Evolutionary conservation across 2,329 filamentous ascomycete genomes (phyloP).

Genomic region (Cercospora sp.): DNA sequence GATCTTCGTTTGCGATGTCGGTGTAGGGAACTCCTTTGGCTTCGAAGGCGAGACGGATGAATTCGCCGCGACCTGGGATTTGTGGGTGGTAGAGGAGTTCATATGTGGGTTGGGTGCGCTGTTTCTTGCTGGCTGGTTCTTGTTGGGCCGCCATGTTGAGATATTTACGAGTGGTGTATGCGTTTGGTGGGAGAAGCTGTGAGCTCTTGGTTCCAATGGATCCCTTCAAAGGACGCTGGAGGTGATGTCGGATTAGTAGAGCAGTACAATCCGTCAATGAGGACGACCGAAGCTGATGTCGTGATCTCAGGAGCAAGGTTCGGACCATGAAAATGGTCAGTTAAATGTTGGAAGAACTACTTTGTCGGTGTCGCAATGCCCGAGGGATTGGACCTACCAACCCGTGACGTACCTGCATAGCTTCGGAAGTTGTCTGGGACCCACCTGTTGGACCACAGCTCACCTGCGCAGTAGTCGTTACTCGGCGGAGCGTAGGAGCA

Average conservation of each 20-base stretch:
- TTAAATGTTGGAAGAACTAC: not conserved
- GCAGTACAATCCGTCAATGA: not conserved
- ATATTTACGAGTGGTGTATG: not conserved
- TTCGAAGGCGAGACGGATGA: conserved; percentile 71
- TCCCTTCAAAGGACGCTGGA: not conserved
- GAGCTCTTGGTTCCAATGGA: not conserved
- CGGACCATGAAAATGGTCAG: not conserved
- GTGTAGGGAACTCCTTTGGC: conserved; percentile 64
- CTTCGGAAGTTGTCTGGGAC: not conserved
- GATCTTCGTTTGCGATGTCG: conserved; percentile 55
- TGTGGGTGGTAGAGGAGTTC: conserved; percentile 63
- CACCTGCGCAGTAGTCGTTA: not conserved
- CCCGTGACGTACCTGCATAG: not conserved
- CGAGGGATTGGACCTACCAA: not conserved
- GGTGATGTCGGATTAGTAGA: not conserved
- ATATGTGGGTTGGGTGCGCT: conserved; percentile 34
- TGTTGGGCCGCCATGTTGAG: conserved; percentile 19
- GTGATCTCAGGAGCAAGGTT: no score
- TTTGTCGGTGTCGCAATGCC: not conserved
- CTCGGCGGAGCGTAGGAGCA: not conserved
- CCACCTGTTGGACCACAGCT: not conserved
- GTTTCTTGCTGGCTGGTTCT: conserved; percentile 19
- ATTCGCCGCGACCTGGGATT: conserved; percentile 73
- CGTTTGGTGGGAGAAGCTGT: not conserved
- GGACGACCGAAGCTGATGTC: not conserved